Evolutionary conservation across 768 basidiomycete species (phyloP).

Genomic region (Mycena filopes): DNA sequence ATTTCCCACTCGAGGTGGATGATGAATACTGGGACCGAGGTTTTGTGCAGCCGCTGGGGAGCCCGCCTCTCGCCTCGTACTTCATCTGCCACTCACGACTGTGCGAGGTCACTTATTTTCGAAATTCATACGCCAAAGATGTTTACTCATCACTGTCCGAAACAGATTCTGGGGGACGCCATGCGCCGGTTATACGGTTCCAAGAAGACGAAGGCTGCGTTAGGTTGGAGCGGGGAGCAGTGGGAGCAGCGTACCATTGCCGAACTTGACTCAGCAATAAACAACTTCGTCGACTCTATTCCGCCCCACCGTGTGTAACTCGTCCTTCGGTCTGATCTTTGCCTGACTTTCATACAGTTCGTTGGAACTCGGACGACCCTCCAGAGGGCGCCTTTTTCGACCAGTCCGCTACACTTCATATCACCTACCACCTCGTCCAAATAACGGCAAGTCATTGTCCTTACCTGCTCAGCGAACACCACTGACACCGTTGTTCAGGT

Average conservation of each 20-base stretch:
- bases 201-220: slow-evolving; percentile 50
- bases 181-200: slow-evolving; percentile 64
- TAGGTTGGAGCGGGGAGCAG: slow-evolving; percentile 60
- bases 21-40: slow-evolving; percentile 58
- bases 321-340: not conserved
- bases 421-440: slow-evolving; percentile 52
- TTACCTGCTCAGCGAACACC: slow-evolving; percentile 42
- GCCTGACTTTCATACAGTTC: slow-evolving; percentile 20
- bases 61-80: slow-evolving; percentile 61
- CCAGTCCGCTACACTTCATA: slow-evolving; percentile 50
- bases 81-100: slow-evolving; percentile 67
- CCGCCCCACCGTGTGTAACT: slow-evolving; percentile 62
- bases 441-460: slow-evolving; percentile 47
- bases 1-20: slow-evolving; percentile 68
- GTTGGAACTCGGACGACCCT: slow-evolving; percentile 31
- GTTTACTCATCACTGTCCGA: not conserved
- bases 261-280: slow-evolving; percentile 68
- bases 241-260: slow-evolving; percentile 65
- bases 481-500: slow-evolving; percentile 45
- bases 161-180: slow-evolving; percentile 63
- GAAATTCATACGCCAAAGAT: not conserved
- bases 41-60: slow-evolving; percentile 71
- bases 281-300: slow-evolving; percentile 68
- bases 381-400: slow-evolving; percentile 44
- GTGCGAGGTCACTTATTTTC: not conserved